Conservation (phyloP, 2,329 filamentous ascomycete genomes). For the Pseudogymnoascus sp. region DNA sequence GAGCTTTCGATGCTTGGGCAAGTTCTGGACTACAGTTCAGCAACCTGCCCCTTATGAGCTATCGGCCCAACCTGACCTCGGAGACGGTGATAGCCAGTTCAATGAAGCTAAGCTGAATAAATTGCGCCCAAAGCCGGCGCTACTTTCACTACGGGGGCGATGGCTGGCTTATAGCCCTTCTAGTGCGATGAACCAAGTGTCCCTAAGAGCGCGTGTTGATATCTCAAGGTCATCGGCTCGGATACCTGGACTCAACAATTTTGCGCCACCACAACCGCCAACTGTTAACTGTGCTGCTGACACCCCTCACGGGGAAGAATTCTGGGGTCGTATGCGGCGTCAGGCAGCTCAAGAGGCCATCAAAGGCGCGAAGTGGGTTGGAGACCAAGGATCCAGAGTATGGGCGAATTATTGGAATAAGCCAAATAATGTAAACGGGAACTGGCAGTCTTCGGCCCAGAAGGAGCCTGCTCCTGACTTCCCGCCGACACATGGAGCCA, state of each 20-base stretch:
- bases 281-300: conserved; percentile 61
- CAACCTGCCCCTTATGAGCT: conserved; percentile 41
- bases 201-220: conserved; percentile 59
- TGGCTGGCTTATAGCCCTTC: conserved; percentile 72
- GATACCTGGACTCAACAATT: conserved; percentile 48
- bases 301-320: conserved; percentile 61
- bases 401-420: conserved; percentile 78
- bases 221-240: conserved; percentile 46
- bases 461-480: conserved; percentile 43
- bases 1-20: conserved; percentile 64
- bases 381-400: conserved; percentile 67
- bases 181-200: conserved; percentile 62
- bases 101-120: conserved; percentile 31
- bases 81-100: conserved; percentile 30
- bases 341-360: conserved; percentile 74
- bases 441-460: conserved; percentile 18
- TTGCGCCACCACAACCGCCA: conserved; percentile 64
- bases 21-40: conserved; percentile 86
- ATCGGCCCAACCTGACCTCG: conserved; percentile 14
- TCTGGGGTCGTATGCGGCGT: conserved; percentile 70
- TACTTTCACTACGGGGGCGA: conserved; percentile 61
- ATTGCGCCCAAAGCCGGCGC: conserved; percentile 37
- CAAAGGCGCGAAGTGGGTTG: conserved; percentile 66
- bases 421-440: conserved; percentile 31
- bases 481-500: conserved; percentile 65